These are phyloP conservation scores for Camelina hispida DNA, from an alignment of 345 rosid genomes.

Conservation along the genomic window DNA sequence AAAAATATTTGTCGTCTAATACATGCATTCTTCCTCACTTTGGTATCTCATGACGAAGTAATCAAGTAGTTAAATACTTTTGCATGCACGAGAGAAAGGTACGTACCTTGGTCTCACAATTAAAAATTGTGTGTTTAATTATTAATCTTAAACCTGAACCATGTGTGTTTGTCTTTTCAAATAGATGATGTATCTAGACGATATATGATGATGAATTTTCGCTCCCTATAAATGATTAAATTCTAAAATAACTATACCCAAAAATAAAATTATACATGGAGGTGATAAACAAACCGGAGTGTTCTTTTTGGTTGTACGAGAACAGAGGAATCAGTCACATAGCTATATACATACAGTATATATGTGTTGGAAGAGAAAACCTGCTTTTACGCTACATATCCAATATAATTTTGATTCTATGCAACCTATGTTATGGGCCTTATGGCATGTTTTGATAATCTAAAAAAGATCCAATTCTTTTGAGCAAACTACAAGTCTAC, in stretches of 20 bases:
- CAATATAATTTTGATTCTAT: no score
- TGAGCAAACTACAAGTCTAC: not conserved
- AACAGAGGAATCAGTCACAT: no score
- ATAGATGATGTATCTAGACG: not conserved
- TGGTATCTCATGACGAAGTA: constrained; percentile 35
- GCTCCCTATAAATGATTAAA: no score
- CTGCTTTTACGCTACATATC: not conserved
- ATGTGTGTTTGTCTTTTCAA: constrained; percentile 33
- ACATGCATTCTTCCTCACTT: constrained; percentile 33
- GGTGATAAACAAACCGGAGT: no score
- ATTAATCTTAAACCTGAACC: constrained; percentile 17
- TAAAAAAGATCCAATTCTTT: not conserved
- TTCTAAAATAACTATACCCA: no score
- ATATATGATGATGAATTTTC: not conserved
- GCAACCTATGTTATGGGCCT: not conserved
- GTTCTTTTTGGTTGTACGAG: no score
- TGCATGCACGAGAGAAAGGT: constrained; percentile 36
- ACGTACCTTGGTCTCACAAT: constrained; percentile 7
- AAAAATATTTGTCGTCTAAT: constrained; percentile 42
- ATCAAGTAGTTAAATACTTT: constrained; percentile 17
- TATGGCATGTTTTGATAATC: not conserved
- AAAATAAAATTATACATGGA: no score
- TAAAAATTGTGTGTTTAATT: not conserved
- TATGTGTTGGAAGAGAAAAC: no score
- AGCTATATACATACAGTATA: no score